Evolutionary conservation across 2,329 filamentous ascomycete species (phyloP).

Genomic region (Dendryphion nanum): DNA sequence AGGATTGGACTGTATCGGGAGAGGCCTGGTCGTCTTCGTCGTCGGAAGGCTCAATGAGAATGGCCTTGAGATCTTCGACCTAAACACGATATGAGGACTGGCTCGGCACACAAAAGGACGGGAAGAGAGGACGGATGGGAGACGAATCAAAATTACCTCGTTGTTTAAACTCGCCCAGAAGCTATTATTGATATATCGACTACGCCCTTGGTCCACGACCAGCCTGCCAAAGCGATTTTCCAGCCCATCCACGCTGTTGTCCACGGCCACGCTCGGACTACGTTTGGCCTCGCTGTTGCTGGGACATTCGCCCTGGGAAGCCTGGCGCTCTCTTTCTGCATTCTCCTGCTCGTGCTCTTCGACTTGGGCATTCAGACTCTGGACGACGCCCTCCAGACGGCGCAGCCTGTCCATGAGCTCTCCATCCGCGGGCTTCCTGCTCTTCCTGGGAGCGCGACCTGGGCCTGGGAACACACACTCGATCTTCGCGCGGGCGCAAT

Average conservation of each 20-base stretch:
- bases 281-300: neutral
- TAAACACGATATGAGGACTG: slow-evolving; percentile 20
- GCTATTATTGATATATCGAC: slow-evolving; percentile 71
- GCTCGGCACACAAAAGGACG: neutral
- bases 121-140: no score
- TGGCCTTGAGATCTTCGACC: slow-evolving; percentile 62
- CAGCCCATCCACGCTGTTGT: slow-evolving; percentile 35
- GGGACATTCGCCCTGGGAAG: slow-evolving; percentile 9
- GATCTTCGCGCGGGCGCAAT: slow-evolving; percentile 68
- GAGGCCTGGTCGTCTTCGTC: slow-evolving; percentile 55
- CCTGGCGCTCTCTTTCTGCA: slow-evolving; percentile 23
- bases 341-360: slow-evolving; percentile 37
- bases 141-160: slow-evolving; percentile 62
- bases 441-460: slow-evolving; percentile 68
- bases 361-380: slow-evolving; percentile 51
- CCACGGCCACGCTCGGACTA: slow-evolving; percentile 21
- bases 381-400: slow-evolving; percentile 73
- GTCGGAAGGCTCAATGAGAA: slow-evolving; percentile 60
- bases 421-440: slow-evolving; percentile 65
- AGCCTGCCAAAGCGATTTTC: slow-evolving; percentile 64
- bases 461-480: slow-evolving; percentile 74
- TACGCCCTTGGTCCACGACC: slow-evolving; percentile 68
- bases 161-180: slow-evolving; percentile 77
- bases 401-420: slow-evolving; percentile 71
- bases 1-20: slow-evolving; percentile 30